These are phyloP conservation scores for Tetradesmus obliquus DNA, from an alignment of 139 green algal species.

Conservation along the genomic window DNA sequence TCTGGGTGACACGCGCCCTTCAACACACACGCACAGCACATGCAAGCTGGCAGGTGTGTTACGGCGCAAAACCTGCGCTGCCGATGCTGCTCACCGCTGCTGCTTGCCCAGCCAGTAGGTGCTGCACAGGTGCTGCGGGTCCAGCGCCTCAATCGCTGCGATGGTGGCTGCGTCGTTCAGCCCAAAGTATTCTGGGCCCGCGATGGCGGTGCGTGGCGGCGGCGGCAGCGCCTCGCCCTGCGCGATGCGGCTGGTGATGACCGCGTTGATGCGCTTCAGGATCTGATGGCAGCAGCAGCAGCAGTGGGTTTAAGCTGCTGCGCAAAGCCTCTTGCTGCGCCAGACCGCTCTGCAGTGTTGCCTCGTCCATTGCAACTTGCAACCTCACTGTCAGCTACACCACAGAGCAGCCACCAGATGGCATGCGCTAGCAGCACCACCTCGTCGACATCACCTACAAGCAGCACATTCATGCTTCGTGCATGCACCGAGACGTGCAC, in stretches of 20 bases:
- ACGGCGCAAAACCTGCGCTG: background rate
- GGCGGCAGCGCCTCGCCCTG: slow-evolving; percentile 87
- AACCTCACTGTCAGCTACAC: background rate
- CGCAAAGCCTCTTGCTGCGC: background rate
- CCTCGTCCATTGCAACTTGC: background rate
- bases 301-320: background rate
- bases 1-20: background rate
- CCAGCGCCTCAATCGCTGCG: slow-evolving; percentile 83
- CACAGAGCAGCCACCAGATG: too few species aligned
- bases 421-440: too few species aligned
- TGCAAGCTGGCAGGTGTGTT: background rate
- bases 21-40: background rate
- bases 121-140: slow-evolving; percentile 72
- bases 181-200: slow-evolving; percentile 96
- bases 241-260: slow-evolving; percentile 77
- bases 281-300: slow-evolving; percentile 55
- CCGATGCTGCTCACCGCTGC: slow-evolving; percentile 14
- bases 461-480: too few species aligned
- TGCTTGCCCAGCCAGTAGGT: slow-evolving; percentile 81
- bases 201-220: slow-evolving; percentile 93
- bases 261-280: slow-evolving; percentile 91
- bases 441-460: too few species aligned
- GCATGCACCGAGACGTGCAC: too few species aligned
- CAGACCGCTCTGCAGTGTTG: background rate
- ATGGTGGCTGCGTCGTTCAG: slow-evolving; percentile 75